Evolutionary conservation across 306 rosid genomes (phyloP).

Genomic region (Prinsepia uniflora): DNA sequence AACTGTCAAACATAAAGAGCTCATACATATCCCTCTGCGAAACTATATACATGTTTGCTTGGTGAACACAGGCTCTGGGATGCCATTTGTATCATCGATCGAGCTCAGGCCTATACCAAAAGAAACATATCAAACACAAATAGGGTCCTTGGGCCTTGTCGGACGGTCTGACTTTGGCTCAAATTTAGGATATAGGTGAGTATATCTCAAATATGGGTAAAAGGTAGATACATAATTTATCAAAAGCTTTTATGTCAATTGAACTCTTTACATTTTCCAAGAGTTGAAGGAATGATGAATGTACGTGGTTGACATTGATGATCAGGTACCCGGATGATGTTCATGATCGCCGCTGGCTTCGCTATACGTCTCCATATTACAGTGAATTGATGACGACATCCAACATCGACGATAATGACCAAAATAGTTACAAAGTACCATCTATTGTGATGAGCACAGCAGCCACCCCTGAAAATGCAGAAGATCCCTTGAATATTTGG

Average conservation of each 20-base stretch:
- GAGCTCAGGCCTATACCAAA: slow-evolving; percentile 34
- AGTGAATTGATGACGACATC: neutral
- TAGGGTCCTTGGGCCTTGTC: slow-evolving; percentile 5
- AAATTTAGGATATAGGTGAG: neutral
- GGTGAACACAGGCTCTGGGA: slow-evolving; percentile 32
- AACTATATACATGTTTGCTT: slow-evolving; percentile 37
- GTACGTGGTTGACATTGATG: no score
- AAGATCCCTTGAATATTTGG: neutral
- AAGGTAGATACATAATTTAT: no score
- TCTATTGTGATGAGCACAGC: slow-evolving; percentile 31
- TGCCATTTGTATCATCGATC: slow-evolving; percentile 43
- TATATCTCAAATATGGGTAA: no score
- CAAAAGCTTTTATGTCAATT: no score
- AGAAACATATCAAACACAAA: slow-evolving; percentile 1
- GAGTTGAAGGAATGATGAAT: no score
- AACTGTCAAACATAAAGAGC: neutral
- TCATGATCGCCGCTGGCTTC: no score
- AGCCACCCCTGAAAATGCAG: neutral
- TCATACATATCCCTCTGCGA: slow-evolving; percentile 29
- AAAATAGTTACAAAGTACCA: slow-evolving; percentile 18
- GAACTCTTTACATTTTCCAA: no score
- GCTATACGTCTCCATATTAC: no score
- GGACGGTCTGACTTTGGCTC: slow-evolving; percentile 24
- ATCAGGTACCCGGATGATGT: slow-evolving; percentile 31
- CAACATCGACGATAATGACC: neutral